Evolutionary conservation across 495 filamentous ascomycete species (phyloP).

Genomic region (Geoglossum glabrum): DNA sequence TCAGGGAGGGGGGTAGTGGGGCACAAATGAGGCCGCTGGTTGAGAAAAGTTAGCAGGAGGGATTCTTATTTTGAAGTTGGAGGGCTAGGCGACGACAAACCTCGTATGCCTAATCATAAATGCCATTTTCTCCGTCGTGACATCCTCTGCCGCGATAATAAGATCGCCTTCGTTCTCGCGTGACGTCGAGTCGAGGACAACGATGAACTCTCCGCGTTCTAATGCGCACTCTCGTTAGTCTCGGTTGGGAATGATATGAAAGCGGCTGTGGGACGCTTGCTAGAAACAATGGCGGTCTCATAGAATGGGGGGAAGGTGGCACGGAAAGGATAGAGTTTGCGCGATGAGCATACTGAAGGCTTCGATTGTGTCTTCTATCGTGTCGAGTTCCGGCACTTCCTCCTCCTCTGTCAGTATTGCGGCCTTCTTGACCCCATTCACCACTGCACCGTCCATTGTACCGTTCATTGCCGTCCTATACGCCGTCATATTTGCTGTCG

Average conservation of each 20-base stretch:
- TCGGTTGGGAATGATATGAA: too few relatives aligned
- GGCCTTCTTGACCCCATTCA: background rate
- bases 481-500: background rate
- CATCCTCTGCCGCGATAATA: slow-evolving; percentile 72
- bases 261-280: too few relatives aligned
- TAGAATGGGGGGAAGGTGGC: background rate
- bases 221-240: background rate
- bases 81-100: slow-evolving; percentile 18
- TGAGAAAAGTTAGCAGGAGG: too few relatives aligned
- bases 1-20: slow-evolving; percentile 48
- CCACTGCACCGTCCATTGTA: background rate
- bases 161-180: slow-evolving; percentile 98
- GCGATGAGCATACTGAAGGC: slow-evolving; percentile 88
- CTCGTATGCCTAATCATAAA: slow-evolving; percentile 79
- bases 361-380: slow-evolving; percentile 63
- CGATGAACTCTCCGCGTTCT: slow-evolving; percentile 85
- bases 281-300: too few relatives aligned
- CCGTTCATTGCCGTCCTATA: background rate
- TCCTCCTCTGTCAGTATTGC: background rate
- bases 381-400: slow-evolving; percentile 41
- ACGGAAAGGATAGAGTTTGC: too few relatives aligned
- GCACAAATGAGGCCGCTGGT: slow-evolving; percentile 78
- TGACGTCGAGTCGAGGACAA: slow-evolving; percentile 73
- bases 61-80: background rate
- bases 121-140: slow-evolving; percentile 80